A percentile compares a stretch with the other conserved stretches of the same genome.
phyloP scores from a whole-genome alignment of 2,329 filamentous ascomycete species.

The Botrytis fabae region DNA sequence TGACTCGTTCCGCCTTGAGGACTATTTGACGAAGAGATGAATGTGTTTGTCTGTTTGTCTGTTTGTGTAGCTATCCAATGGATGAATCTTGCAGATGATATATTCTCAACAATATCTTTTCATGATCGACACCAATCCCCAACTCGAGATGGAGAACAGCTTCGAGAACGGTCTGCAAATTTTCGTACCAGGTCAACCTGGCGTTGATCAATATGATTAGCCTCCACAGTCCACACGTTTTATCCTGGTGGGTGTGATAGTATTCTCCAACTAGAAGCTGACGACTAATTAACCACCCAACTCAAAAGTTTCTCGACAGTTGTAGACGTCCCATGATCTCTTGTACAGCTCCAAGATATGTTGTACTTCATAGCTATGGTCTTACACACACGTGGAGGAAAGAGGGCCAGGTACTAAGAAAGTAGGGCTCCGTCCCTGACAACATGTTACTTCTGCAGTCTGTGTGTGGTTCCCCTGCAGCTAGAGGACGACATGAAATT shows the following conservation, averaged over 20 bases:
- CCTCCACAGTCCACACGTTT: background rate
- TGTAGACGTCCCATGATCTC: background rate
- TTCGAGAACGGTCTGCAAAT: background rate
- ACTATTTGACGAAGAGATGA: background rate
- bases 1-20: background rate
- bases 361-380: background rate
- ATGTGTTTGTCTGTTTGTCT: background rate
- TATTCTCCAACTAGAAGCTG: background rate
- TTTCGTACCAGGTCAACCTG: constrained; percentile 8
- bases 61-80: background rate
- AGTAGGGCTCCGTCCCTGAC: constrained; percentile 10
- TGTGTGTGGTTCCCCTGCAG: constrained; percentile 5
- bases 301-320: background rate
- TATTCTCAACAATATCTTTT: background rate
- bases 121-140: background rate
- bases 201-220: constrained; percentile 12
- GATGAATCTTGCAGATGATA: background rate
- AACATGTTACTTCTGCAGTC: background rate
- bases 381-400: constrained; percentile 12
- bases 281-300: background rate
- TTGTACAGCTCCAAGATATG: background rate
- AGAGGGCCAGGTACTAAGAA: background rate
- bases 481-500: background rate
- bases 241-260: background rate
- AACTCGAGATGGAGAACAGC: background rate